These are phyloP conservation scores for Gossypium schwendimanii DNA, from an alignment of 441 rosid species.

Conservation along the genomic window DNA sequence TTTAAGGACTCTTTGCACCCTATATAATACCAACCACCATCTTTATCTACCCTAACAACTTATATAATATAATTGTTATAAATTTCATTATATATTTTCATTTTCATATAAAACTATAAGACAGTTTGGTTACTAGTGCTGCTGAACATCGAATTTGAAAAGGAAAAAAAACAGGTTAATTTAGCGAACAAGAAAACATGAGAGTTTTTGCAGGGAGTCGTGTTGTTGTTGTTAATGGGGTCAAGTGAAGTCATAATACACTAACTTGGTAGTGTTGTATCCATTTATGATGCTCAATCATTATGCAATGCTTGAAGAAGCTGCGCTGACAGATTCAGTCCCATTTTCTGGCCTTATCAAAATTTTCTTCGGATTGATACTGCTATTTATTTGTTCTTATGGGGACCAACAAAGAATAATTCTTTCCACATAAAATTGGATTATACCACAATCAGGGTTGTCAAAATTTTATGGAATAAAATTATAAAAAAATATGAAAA, in stretches of 20 bases:
- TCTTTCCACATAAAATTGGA: too few relatives aligned
- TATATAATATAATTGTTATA: too few relatives aligned
- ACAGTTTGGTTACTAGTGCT: neutral
- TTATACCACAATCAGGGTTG: too few relatives aligned
- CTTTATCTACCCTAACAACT: too few relatives aligned
- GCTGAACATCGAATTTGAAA: neutral
- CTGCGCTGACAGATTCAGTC: neutral
- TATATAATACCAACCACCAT: too few relatives aligned
- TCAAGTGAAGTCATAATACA: neutral
- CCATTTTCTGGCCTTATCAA: neutral
- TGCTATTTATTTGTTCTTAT: too few relatives aligned
- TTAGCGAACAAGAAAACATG: conserved; percentile 9
- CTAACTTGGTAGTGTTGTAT: neutral
- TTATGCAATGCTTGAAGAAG: neutral
- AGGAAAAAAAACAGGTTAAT: neutral
- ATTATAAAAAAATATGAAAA: too few relatives aligned
- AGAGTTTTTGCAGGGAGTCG: neutral
- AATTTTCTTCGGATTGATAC: neutral
- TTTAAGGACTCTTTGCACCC: too few relatives aligned
- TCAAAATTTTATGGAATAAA: too few relatives aligned
- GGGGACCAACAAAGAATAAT: too few relatives aligned
- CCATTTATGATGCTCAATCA: neutral
- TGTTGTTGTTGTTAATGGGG: neutral
- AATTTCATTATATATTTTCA: too few relatives aligned
- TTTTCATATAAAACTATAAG: neutral